These are phyloP conservation scores for Penicillium desertorum DNA, from an alignment of 495 filamentous ascomycete genomes.

Conservation along the genomic window DNA sequence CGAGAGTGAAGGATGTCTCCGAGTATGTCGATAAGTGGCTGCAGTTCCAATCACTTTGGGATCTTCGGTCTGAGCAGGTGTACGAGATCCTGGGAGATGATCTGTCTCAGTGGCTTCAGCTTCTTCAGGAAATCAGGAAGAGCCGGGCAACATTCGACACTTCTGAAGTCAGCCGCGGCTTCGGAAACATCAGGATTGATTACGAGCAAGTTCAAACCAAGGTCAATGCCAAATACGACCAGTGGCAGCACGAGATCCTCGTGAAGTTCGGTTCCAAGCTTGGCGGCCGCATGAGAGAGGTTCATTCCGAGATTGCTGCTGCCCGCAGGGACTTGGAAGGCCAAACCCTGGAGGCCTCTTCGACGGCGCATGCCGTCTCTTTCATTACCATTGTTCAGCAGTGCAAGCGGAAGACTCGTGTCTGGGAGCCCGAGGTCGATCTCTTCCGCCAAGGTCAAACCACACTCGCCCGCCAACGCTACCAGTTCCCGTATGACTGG, in stretches of 20 bases:
- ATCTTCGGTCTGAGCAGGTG: constrained; percentile 91
- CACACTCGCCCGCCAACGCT: constrained; percentile 81
- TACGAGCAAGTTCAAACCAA: constrained; percentile 98
- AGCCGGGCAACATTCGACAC: constrained; percentile 93
- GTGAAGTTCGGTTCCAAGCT: constrained; percentile 86
- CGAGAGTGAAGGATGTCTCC: constrained; percentile 70
- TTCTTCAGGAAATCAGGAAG: constrained; percentile 93
- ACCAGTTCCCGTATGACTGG: constrained; percentile 92
- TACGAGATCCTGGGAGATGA: constrained; percentile 90
- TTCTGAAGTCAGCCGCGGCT: constrained; percentile 82
- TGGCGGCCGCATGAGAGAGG: constrained; percentile 85
- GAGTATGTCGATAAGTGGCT: constrained; percentile 94
- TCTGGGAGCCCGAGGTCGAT: constrained; percentile 94
- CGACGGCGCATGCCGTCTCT: constrained; percentile 91
- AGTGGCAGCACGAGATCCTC: constrained; percentile 98
- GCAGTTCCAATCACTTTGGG: constrained; percentile 98
- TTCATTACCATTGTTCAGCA: constrained; percentile 98
- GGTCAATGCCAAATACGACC: constrained; percentile 98
- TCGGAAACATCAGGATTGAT: constrained; percentile 91
- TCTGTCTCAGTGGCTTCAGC: constrained; percentile 85
- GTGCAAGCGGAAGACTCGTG: constrained; percentile 86
- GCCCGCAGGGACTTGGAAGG: constrained; percentile 84
- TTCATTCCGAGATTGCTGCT: constrained; percentile 83
- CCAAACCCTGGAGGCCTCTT: constrained; percentile 85
- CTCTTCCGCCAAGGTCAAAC: constrained; percentile 93